phyloP scores from a whole-genome alignment of 1,139 yeast species.

The Blastobotrys persicus region DNA sequence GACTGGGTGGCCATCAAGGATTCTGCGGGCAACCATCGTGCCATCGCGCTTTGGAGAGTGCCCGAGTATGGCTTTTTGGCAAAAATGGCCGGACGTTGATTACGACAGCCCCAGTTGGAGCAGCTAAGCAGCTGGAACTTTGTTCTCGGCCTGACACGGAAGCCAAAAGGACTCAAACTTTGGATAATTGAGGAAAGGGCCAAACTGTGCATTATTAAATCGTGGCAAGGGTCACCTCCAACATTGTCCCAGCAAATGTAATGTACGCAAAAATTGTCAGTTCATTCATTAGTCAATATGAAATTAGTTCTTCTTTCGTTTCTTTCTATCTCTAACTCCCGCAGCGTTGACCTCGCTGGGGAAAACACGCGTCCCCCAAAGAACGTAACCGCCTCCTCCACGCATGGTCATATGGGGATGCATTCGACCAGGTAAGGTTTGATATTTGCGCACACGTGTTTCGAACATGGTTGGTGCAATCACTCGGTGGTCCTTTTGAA shows the following conservation, averaged over 20 bases:
- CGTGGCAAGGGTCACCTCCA: no score
- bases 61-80: not conserved
- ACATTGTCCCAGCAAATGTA: no score
- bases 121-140: no score
- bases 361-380: constrained; percentile 75
- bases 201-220: no score
- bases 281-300: no score
- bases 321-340: constrained; percentile 31
- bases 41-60: constrained; percentile 38
- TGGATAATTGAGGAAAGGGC: no score
- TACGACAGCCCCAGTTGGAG: no score
- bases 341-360: constrained; percentile 58
- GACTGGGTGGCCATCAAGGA: constrained; percentile 36
- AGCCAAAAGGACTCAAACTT: no score
- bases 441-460: constrained; percentile 80
- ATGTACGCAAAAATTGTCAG: no score
- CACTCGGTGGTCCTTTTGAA: constrained; percentile 63
- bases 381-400: constrained; percentile 87
- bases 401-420: constrained; percentile 95
- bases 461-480: constrained; percentile 84
- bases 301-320: constrained; percentile 28
- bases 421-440: constrained; percentile 88
- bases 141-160: no score
- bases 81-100: no score
- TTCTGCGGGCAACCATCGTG: constrained; percentile 36